phyloP scores from a whole-genome alignment of 2,329 filamentous ascomycete genomes.

The Polychaeton citri region DNA sequence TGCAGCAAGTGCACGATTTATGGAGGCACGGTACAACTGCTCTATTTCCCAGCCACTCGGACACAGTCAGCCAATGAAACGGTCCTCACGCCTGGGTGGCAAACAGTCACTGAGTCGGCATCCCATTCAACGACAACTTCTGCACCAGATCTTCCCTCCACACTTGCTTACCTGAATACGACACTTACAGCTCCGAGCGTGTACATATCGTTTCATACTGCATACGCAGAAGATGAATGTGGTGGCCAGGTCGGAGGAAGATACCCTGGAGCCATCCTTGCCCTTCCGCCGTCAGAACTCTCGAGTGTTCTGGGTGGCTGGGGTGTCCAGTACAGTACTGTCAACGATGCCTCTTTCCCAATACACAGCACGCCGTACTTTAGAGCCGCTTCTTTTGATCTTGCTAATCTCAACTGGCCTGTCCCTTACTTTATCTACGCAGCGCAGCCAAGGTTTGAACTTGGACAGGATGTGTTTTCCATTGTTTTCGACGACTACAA shows the following conservation, averaged over 20 bases:
- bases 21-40: slow-evolving; percentile 8
- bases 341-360: slow-evolving; percentile 5
- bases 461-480: slow-evolving; percentile 1
- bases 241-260: slow-evolving; percentile 4
- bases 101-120: background rate
- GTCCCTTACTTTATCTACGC: slow-evolving; percentile 5
- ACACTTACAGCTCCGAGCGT: slow-evolving; percentile 8
- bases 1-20: slow-evolving; percentile 5
- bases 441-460: slow-evolving; percentile 1
- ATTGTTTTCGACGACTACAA: slow-evolving; percentile 4
- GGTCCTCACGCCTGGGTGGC: background rate
- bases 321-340: slow-evolving; percentile 1
- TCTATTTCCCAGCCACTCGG: slow-evolving; percentile 6
- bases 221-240: slow-evolving; percentile 8
- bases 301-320: slow-evolving; percentile 2
- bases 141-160: background rate
- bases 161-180: slow-evolving; percentile 2
- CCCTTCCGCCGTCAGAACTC: slow-evolving; percentile 5
- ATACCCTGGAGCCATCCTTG: slow-evolving; percentile 5
- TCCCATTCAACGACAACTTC: background rate
- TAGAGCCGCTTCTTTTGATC: background rate
- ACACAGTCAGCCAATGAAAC: background rate
- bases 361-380: slow-evolving; percentile 5
- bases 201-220: slow-evolving; percentile 7
- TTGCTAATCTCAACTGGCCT: slow-evolving; percentile 4